These are phyloP conservation scores for Rhodomyrtus psidioides DNA, from an alignment of 441 rosid genomes.

Conservation along the genomic window DNA sequence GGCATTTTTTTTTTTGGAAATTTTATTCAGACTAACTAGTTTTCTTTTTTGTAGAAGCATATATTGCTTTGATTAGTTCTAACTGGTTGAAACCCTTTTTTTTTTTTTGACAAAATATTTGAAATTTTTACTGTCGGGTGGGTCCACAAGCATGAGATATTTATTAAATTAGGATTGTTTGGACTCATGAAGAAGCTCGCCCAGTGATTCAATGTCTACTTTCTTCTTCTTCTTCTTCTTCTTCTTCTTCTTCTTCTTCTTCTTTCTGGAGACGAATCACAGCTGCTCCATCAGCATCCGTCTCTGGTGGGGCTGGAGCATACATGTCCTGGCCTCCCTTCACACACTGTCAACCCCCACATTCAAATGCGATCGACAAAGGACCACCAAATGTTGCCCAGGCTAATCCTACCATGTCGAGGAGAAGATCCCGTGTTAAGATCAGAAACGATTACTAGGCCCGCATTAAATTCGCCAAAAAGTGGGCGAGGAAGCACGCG, in stretches of 20 bases:
- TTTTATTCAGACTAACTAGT: no score
- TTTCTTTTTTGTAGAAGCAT: no score
- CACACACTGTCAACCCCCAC: background rate
- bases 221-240: no score
- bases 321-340: background rate
- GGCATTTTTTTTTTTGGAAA: no score
- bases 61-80: no score
- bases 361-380: no score
- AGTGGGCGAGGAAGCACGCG: background rate
- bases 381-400: background rate
- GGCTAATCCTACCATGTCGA: background rate
- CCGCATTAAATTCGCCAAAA: no score
- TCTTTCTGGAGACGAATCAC: background rate
- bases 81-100: background rate
- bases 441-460: no score
- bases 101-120: background rate
- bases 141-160: background rate
- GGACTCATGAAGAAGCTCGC: background rate
- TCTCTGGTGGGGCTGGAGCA: background rate
- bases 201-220: background rate
- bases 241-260: no score
- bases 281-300: background rate
- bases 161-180: background rate
- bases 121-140: background rate
- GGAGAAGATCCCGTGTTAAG: background rate